A percentile compares a stretch with the other conserved stretches of the same genome.
These are phyloP conservation scores for Dioscorea alata DNA, from an alignment of 106 monocot genomes.

Conservation along the genomic window DNA sequence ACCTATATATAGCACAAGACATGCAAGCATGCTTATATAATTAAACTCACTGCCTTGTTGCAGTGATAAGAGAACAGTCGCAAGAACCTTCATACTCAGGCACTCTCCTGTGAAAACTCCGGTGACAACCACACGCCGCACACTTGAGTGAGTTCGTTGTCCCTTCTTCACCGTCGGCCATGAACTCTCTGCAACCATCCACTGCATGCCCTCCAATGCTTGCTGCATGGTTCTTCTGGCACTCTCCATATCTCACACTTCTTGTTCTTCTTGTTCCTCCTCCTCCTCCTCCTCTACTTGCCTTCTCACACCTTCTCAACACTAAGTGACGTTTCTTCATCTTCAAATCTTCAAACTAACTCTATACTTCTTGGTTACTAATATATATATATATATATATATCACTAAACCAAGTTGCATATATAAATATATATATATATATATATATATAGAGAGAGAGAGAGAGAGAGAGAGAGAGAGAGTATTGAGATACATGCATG, in stretches of 20 bases:
- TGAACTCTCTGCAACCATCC: conserved; percentile 41
- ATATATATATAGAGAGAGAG: neutral
- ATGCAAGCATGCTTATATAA: too few species aligned
- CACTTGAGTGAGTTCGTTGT: conserved; percentile 22
- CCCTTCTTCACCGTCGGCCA: conserved; percentile 27
- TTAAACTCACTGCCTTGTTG: neutral
- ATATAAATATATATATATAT: neutral
- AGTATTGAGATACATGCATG: too few species aligned
- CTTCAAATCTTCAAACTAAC: neutral
- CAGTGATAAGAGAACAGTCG: conserved; percentile 3
- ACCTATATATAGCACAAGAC: too few species aligned
- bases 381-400: neutral
- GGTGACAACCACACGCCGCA: conserved; percentile 37
- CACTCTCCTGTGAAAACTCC: conserved; percentile 32
- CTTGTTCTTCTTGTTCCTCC: neutral
- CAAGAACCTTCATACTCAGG: conserved; percentile 16
- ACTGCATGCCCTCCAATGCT: conserved; percentile 28
- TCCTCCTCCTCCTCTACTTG: neutral
- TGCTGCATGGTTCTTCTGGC: conserved; percentile 34
- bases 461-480: too few species aligned
- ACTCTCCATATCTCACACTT: conserved; percentile 20
- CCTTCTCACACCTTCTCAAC: neutral
- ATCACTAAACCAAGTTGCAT: neutral
- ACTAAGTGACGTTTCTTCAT: neutral
- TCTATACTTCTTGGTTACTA: neutral